Evolutionary conservation across 495 filamentous ascomycete genomes (phyloP).

Genomic region (Talaromyces ruber): DNA sequence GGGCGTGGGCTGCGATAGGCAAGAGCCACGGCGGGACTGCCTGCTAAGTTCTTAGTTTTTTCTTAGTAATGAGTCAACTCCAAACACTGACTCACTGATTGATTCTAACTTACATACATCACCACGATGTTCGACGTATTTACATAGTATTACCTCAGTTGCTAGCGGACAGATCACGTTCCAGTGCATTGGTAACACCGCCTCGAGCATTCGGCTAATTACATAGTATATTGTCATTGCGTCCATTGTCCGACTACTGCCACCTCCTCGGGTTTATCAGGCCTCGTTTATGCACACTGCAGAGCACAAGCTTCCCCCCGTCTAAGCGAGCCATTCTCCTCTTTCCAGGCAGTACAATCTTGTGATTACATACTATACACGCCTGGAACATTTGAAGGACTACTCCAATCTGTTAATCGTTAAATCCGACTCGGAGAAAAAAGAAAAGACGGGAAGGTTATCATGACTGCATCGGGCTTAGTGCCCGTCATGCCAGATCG

Average conservation of each 20-base stretch:
- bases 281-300: neutral
- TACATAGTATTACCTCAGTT: no score
- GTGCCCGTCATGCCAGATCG: neutral
- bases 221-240: neutral
- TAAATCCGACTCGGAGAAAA: neutral
- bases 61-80: neutral
- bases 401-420: neutral
- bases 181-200: neutral
- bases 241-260: neutral
- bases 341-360: neutral
- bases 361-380: neutral
- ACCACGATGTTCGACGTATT: no score
- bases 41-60: neutral
- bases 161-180: neutral
- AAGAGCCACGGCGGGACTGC: neutral
- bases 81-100: neutral
- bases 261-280: neutral
- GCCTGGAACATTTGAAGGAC: neutral
- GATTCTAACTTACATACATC: no score
- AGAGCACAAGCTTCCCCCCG: neutral
- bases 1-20: neutral
- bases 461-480: neutral
- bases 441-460: neutral
- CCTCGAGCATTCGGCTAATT: neutral
- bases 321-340: neutral